phyloP scores from a whole-genome alignment of 208 protist species.

The Endotrypanum monterogeii region DNA sequence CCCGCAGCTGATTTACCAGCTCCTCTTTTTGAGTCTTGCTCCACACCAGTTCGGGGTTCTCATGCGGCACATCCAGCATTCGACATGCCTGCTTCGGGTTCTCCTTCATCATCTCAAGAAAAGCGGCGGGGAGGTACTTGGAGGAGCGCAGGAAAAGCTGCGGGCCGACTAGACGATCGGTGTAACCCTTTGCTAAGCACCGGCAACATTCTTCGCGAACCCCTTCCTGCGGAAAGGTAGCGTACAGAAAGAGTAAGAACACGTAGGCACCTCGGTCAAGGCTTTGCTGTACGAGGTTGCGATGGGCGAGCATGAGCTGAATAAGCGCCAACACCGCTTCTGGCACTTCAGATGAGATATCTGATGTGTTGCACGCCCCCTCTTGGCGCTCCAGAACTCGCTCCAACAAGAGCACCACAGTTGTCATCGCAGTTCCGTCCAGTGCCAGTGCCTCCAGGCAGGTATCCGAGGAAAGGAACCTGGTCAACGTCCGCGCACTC shows the following conservation, averaged over 20 bases:
- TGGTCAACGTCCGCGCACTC: conserved; percentile 36
- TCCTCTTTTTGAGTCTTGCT: conserved; percentile 63
- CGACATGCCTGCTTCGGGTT: conserved; percentile 68
- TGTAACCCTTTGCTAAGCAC: conserved; percentile 53
- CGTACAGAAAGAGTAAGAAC: conserved; percentile 63
- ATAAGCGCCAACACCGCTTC: conserved; percentile 20
- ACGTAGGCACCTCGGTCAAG: conserved; percentile 85
- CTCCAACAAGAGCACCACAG: conserved; percentile 22
- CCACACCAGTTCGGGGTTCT: conserved; percentile 96
- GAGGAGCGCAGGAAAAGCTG: conserved; percentile 68
- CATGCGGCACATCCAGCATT: conserved; percentile 86
- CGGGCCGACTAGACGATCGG: conserved; percentile 90
- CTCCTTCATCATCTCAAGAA: conserved; percentile 92
- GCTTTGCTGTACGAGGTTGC: conserved; percentile 56
- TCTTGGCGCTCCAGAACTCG: conserved; percentile 9
- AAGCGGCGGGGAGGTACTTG: conserved; percentile 85
- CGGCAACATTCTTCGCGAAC: conserved; percentile 56
- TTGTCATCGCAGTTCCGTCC: conserved; percentile 32
- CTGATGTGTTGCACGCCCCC: neutral
- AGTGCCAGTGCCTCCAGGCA: conserved; percentile 27
- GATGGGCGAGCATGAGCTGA: conserved; percentile 45
- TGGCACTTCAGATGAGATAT: conserved; percentile 6
- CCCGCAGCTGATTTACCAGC: conserved; percentile 38
- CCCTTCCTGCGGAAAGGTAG: conserved; percentile 38
- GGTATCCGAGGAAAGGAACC: conserved; percentile 29